Conservation (phyloP, 768 basidiomycete species). For the Agaricus bisporus region DNA sequence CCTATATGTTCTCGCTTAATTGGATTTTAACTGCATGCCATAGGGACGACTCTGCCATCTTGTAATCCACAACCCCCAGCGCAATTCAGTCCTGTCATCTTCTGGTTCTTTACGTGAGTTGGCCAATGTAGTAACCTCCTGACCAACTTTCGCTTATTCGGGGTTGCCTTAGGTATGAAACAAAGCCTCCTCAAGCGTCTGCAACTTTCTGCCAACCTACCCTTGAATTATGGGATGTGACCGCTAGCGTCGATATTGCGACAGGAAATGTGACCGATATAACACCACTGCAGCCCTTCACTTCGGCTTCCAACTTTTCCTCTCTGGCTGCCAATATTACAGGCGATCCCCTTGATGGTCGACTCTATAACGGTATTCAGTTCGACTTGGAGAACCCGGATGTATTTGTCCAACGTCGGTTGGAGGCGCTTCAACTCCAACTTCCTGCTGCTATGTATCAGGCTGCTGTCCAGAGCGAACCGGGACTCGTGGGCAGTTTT, state of each 20-base stretch:
- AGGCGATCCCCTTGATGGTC: conserved; percentile 35
- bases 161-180: conserved; percentile 23
- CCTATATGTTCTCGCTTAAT: no score
- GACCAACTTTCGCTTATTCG: background rate
- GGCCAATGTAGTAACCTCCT: no score
- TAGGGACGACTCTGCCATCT: conserved; percentile 24
- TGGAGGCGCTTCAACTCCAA: conserved; percentile 39
- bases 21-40: background rate
- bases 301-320: conserved; percentile 31
- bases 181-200: conserved; percentile 28
- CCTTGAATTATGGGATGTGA: conserved; percentile 39
- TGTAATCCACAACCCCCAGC: conserved; percentile 21
- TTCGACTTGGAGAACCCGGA: conserved; percentile 39
- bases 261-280: conserved; percentile 39
- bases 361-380: conserved; percentile 48
- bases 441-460: conserved; percentile 49
- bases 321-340: conserved; percentile 38
- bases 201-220: conserved; percentile 43
- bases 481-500: conserved; percentile 34
- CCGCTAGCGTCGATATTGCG: conserved; percentile 36
- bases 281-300: conserved; percentile 32
- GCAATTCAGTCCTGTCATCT: conserved; percentile 42
- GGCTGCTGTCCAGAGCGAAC: conserved; percentile 31
- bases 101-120: conserved; percentile 48
- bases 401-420: conserved; percentile 30